These are phyloP conservation scores for Aspergillus pseudoglaucus DNA, from an alignment of 2,329 filamentous ascomycete species.

Conservation along the genomic window DNA sequence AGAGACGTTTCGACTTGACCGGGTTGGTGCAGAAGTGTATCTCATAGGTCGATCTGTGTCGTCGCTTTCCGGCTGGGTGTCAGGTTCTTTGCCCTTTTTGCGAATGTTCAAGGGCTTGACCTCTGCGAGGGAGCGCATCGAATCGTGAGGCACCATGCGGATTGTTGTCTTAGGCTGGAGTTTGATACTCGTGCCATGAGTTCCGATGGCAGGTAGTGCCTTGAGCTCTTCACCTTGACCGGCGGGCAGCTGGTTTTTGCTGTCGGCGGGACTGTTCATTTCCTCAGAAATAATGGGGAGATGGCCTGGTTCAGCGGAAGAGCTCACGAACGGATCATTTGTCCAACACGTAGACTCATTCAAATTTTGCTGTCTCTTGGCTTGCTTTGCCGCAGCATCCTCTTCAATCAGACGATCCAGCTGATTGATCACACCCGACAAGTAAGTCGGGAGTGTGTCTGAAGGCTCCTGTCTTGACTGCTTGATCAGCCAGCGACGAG, in stretches of 20 bases:
- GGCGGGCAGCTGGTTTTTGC: constrained; percentile 6
- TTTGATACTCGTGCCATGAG: constrained; percentile 7
- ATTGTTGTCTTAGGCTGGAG: constrained; percentile 43
- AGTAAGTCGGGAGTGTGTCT: constrained; percentile 43
- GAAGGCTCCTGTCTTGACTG: constrained; percentile 41
- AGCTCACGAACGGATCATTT: constrained; percentile 13
- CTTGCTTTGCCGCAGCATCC: constrained; percentile 13
- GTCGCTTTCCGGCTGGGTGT: constrained; percentile 12
- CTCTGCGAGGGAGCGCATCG: constrained; percentile 37
- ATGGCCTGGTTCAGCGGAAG: constrained; percentile 14
- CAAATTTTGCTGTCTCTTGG: neutral
- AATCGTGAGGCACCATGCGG: constrained; percentile 50
- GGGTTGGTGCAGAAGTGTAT: constrained; percentile 17
- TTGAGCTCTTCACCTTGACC: constrained; percentile 5
- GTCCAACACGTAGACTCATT: constrained; percentile 6
- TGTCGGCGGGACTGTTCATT: constrained; percentile 13
- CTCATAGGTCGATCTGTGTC: neutral
- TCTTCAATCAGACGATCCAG: constrained; percentile 52
- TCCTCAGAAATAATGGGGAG: constrained; percentile 51
- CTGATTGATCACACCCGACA: constrained; percentile 55
- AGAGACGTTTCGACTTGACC: constrained; percentile 19
- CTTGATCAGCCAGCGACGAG: constrained; percentile 51
- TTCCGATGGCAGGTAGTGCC: constrained; percentile 3
- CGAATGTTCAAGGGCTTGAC: constrained; percentile 51
- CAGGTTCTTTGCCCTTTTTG: constrained; percentile 31